Evolutionary conservation across 2,329 filamentous ascomycete genomes (phyloP).

Genomic region (Talaromyces verruculosus): DNA sequence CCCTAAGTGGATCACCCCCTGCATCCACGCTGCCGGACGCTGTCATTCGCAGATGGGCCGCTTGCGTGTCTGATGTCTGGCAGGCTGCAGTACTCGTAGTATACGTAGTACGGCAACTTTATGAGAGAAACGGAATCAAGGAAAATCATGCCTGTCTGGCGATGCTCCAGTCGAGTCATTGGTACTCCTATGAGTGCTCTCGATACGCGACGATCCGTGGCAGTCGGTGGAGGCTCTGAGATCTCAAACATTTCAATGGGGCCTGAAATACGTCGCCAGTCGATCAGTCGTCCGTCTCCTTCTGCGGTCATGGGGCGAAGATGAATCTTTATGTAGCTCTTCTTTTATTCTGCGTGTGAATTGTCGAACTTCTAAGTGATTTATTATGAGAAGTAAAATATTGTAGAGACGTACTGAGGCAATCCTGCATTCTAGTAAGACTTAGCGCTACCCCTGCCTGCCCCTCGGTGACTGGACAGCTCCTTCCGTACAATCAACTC

Average conservation of each 20-base stretch:
- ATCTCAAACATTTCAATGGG: neutral
- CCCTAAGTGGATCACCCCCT: slow-evolving; percentile 5
- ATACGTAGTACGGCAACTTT: neutral
- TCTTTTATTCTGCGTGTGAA: too few relatives aligned
- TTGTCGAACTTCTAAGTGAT: too few relatives aligned
- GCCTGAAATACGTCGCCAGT: neutral
- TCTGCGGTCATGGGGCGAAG: neutral
- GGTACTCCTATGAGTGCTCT: neutral
- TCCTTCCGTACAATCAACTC: neutral
- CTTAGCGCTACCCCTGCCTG: neutral
- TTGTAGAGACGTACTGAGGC: neutral
- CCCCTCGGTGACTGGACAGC: neutral
- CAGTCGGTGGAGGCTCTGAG: slow-evolving; percentile 8
- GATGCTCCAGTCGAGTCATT: neutral
- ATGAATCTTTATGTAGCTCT: neutral
- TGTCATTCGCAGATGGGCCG: slow-evolving; percentile 6
- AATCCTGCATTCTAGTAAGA: neutral
- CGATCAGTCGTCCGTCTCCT: neutral
- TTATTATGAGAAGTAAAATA: neutral
- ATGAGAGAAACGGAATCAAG: neutral
- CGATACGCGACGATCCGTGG: slow-evolving; percentile 4
- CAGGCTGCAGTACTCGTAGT: neutral
- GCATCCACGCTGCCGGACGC: slow-evolving; percentile 9
- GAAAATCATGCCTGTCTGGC: neutral
- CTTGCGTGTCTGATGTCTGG: slow-evolving; percentile 11